These are phyloP conservation scores for Micractinium sp. DNA, from an alignment of 139 green algal genomes.

Conservation along the genomic window DNA sequence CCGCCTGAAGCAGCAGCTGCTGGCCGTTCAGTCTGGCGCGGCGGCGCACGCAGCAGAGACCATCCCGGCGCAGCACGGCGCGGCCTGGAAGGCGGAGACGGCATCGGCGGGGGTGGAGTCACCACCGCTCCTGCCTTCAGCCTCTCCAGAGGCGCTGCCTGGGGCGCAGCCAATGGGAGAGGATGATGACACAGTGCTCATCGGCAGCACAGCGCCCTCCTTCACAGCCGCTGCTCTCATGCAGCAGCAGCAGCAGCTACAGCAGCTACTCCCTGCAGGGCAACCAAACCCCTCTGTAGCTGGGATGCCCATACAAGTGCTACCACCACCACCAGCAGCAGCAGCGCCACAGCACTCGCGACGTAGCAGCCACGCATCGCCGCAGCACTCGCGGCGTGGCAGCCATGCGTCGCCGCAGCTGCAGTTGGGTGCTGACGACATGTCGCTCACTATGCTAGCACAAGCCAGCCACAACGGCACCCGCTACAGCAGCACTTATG, in stretches of 20 bases:
- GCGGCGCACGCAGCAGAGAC: background rate
- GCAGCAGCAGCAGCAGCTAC: background rate
- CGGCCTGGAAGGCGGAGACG: background rate
- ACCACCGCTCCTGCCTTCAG: background rate
- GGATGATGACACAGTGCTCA: slow-evolving; percentile 16
- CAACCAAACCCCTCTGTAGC: background rate
- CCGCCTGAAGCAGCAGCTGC: background rate
- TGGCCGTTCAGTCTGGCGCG: background rate
- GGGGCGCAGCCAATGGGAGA: background rate
- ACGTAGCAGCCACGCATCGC: background rate
- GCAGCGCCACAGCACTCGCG: background rate
- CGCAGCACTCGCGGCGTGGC: background rate
- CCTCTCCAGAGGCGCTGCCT: background rate
- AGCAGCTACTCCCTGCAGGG: background rate
- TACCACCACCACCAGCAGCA: background rate
- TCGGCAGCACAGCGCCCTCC: slow-evolving; percentile 10
- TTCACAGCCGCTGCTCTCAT: background rate
- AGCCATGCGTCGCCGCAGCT: background rate
- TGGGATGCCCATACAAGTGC: background rate
- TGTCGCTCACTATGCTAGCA: background rate
- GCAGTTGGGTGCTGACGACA: background rate
- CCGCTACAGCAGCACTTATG: background rate
- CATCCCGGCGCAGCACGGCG: background rate
- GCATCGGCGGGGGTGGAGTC: background rate
- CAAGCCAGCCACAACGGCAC: background rate